Evolutionary conservation across 345 rosid species (phyloP).

Genomic region (Rhodamnia argentea): DNA sequence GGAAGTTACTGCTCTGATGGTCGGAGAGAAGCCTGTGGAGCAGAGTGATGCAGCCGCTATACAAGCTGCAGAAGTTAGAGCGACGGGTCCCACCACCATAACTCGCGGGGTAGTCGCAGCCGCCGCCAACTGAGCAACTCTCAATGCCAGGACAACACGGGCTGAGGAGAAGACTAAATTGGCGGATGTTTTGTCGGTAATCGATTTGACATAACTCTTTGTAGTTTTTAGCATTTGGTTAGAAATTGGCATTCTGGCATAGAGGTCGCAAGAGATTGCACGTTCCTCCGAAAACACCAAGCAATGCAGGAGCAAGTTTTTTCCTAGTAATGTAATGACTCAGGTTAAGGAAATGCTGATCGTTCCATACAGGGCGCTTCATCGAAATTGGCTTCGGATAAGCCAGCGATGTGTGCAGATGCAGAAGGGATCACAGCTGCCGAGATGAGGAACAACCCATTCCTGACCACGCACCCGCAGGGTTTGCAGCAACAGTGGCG

Average conservation of each 20-base stretch:
- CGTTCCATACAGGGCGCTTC: background rate
- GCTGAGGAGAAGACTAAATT: constrained; percentile 37
- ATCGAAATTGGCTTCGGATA: constrained; percentile 17
- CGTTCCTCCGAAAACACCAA: no score
- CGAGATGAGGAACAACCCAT: constrained; percentile 32
- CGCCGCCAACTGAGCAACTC: constrained; percentile 39
- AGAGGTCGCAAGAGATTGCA: constrained; percentile 25
- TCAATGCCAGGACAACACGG: constrained; percentile 30
- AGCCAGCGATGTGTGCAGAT: constrained; percentile 35
- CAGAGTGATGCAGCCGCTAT: constrained; percentile 86
- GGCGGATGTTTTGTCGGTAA: background rate
- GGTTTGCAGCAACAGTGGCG: constrained; percentile 34
- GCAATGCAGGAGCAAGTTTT: background rate
- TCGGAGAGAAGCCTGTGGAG: constrained; percentile 67
- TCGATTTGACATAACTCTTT: background rate
- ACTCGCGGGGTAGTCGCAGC: constrained; percentile 64
- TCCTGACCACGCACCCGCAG: constrained; percentile 35
- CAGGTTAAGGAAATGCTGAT: background rate
- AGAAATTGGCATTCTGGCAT: background rate
- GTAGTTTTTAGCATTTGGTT: background rate
- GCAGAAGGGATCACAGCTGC: constrained; percentile 40
- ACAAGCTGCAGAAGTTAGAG: constrained; percentile 86
- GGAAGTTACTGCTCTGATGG: constrained; percentile 60
- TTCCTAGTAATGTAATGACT: background rate
- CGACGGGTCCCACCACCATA: constrained; percentile 56